Evolutionary conservation across 768 basidiomycete genomes (phyloP), one percentile per base, ranked within the genome.

Genomic region (Panellus pusillus): DNA sequence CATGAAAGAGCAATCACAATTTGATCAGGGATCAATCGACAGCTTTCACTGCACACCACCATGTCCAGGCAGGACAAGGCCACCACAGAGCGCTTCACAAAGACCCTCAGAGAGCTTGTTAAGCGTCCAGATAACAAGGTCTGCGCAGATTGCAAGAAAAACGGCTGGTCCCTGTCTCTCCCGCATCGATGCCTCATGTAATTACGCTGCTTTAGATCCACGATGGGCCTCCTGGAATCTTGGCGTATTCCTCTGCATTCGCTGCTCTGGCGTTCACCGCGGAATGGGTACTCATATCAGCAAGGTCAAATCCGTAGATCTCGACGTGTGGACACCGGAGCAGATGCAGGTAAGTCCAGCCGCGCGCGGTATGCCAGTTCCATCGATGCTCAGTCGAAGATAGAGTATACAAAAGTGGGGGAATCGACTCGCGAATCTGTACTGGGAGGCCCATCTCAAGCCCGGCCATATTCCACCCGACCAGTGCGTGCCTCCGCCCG

Each of bases 271-370:
- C 27, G 91, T 98, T 52, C 96, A 99, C 71, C 87, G 96, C 39
- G 89, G 92, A 37, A 94, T 99, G 93, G 96, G 96, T 55, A 98
- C 96, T 0, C 96, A 99, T 70, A 97, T 98, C 70, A 91, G 90
- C 73, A 91, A 89, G 66, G 91, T 99, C 68, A 97, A 97, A 66
- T 96, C 93, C 3, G 91, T 99, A 50, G 96, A 99, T 73, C 84
- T 99, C 49, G 96, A 99, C 64, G 83, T 90, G 15, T 99, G 96
- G 96, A 96, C 93, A 8, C 92, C 93, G 3, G 94, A 98, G 58
- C 96, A 99, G 73, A 95, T 99, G 89, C 84, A 87, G 74, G 94
- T 44, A 19, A 27, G 24, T 27, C 43, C 19, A 40, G 35, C 20
- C 36, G 50, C 19, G 28, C 20, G 17, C 42, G 49, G 45, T 12